These are phyloP conservation scores for Sideroxylon spinosum DNA, from an alignment of 179 eudicot genomes.

Conservation along the genomic window DNA sequence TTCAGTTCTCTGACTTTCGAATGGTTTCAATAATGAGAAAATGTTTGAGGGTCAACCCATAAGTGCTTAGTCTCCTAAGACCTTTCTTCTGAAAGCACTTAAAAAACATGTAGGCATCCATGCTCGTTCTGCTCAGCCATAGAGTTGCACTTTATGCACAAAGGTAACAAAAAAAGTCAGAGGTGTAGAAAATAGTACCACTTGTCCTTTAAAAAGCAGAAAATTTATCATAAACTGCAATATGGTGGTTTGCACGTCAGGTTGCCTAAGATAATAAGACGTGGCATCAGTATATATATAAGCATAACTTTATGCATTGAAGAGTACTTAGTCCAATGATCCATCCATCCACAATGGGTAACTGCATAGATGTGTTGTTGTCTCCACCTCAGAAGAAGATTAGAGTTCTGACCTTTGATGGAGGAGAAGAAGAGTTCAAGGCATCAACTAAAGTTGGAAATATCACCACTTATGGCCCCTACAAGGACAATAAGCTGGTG, in stretches of 20 bases:
- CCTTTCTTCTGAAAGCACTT: not conserved
- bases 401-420: slow-evolving; percentile 11
- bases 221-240: not conserved
- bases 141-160: not conserved
- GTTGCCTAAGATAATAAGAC: slow-evolving; percentile 12
- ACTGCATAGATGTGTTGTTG: too few relatives aligned
- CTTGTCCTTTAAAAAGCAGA: not conserved
- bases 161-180: not conserved
- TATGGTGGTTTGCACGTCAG: slow-evolving; percentile 35
- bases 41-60: not conserved
- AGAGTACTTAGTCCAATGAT: not conserved
- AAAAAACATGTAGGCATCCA: too few relatives aligned
- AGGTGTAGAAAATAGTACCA: too few relatives aligned
- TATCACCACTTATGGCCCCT: slow-evolving; percentile 29
- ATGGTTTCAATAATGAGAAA: not conserved
- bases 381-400: slow-evolving; percentile 4
- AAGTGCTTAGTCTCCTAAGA: not conserved
- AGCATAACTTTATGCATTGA: slow-evolving; percentile 16
- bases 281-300: slow-evolving; percentile 4
- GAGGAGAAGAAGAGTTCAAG: slow-evolving; percentile 24
- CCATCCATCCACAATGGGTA: not conserved
- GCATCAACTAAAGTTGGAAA: slow-evolving; percentile 24
- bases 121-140: not conserved
- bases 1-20: not conserved
- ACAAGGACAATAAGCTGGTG: slow-evolving; percentile 9